phyloP scores from a whole-genome alignment of 441 rosid species.

The Bocquillonia castaneifolia region DNA sequence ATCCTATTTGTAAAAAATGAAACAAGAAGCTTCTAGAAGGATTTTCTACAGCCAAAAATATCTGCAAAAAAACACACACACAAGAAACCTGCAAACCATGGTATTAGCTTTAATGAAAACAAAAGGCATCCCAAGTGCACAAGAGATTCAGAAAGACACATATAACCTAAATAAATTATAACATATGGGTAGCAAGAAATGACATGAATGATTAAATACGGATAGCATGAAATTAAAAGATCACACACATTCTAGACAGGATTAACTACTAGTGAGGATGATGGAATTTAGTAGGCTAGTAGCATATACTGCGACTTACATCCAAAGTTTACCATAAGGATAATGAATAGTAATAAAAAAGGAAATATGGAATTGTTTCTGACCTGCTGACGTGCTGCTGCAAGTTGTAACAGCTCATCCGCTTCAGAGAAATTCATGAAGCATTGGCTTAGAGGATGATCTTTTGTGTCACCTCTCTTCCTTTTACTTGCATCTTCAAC shows the following conservation, averaged over 20 bases:
- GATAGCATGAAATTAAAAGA: not conserved
- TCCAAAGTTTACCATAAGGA: not conserved
- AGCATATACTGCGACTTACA: not conserved
- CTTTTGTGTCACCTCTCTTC: conserved; percentile 63
- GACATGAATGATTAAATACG: not conserved
- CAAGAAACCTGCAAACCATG: not conserved
- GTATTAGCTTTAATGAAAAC: not conserved
- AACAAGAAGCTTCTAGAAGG: not conserved
- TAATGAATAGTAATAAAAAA: not conserved
- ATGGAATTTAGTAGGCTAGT: not conserved
- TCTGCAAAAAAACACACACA: not conserved
- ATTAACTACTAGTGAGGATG: not conserved
- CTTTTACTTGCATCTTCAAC: conserved; percentile 35
- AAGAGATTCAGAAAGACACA: not conserved
- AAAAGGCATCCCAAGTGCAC: not conserved
- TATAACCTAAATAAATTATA: not conserved
- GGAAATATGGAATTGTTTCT: conserved; percentile 5
- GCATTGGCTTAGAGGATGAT: conserved; percentile 70
- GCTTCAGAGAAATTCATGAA: conserved; percentile 77
- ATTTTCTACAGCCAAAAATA: not conserved
- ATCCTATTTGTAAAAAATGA: not conserved
- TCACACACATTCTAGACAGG: not conserved
- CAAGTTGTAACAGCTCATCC: conserved; percentile 69
- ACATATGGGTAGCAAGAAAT: not conserved
- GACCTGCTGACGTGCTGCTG: conserved; percentile 84